Conservation (phyloP, 1,284 basidiomycete genomes). For the Ganoderma lucidum region DNA sequence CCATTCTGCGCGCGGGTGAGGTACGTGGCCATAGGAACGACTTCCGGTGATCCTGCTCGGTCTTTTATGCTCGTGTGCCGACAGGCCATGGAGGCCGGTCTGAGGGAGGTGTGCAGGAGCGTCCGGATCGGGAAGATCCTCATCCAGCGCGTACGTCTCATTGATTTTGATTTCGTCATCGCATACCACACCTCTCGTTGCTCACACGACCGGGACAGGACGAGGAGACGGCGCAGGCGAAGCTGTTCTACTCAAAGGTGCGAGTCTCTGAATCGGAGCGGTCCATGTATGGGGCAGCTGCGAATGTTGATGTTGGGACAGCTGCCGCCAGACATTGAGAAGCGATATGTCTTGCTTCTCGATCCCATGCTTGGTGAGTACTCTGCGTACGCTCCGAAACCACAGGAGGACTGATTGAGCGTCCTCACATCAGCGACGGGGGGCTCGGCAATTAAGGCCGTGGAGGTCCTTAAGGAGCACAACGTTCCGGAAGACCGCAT, state of each 20-base stretch:
- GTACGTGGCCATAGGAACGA: constrained; percentile 44
- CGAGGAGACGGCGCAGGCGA: constrained; percentile 90
- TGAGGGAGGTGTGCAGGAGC: constrained; percentile 93
- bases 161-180: background rate
- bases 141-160: constrained; percentile 80
- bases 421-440: constrained; percentile 77
- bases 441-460: constrained; percentile 97
- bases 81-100: constrained; percentile 93
- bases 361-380: constrained; percentile 97
- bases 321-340: constrained; percentile 93
- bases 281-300: background rate
- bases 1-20: constrained; percentile 90
- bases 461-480: constrained; percentile 92
- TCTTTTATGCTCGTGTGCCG: constrained; percentile 7
- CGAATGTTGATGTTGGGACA: constrained; percentile 43
- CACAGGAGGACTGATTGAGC: background rate
- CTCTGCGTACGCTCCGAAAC: background rate
- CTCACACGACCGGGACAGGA: constrained; percentile 61
- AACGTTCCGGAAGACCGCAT: constrained; percentile 92
- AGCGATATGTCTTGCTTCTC: constrained; percentile 92
- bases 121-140: constrained; percentile 94
- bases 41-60: background rate
- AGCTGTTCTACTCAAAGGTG: constrained; percentile 90
- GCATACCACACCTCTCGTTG: background rate
- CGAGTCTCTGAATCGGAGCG: background rate